Evolutionary conservation across 768 basidiomycete genomes (phyloP), one percentile per base, ranked within the genome.

Genomic region (Cubamyces lactineus): DNA sequence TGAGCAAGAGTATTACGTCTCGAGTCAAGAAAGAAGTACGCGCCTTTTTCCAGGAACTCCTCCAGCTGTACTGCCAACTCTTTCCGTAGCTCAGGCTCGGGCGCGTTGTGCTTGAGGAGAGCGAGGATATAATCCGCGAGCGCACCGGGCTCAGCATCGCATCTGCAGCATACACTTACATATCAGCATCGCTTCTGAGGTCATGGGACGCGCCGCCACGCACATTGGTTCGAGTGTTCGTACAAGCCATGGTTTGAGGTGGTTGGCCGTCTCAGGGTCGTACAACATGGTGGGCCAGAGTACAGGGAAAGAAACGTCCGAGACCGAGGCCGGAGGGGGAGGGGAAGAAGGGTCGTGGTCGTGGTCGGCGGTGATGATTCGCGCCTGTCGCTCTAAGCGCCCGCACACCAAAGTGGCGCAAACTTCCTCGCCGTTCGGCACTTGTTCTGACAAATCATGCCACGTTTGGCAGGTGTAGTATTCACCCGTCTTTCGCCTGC

Each of bases 101-200:
- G 82, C 1, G 88, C 89, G 75, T 93, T 92, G 73, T 96, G 93
- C 73, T 94, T 94, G 61, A 98, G 79, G 55, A 98, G 80, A 16
- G 96, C 96, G 51, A 97, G 85, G 67, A 98, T 89, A 73, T 98
- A 98, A 72, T 98, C 94, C 4, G 93, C 89, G 53, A 98, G 86
- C 34, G 94, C 93, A 30, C 87, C 86, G 30, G 96, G 95, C 72
- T 98, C 96, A 43, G 96, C 96, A 73, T 98, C 96, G 74, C 94
- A 96, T 82, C 96, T 97, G 67, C 16, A 55, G 64, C 50, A 53
- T 67, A 47, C 56, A 38, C 58, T 41, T 62, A 50, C 66, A 21
- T 49, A 28, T 39, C 65, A 54, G 56, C 62, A 34, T 53, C 30
- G 12, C 28, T 21, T 16, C 7, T 23, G 5, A 26, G 23, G 53